phyloP scores from a whole-genome alignment of 2,329 filamentous ascomycete genomes.

The Endocalyx cinctus region DNA sequence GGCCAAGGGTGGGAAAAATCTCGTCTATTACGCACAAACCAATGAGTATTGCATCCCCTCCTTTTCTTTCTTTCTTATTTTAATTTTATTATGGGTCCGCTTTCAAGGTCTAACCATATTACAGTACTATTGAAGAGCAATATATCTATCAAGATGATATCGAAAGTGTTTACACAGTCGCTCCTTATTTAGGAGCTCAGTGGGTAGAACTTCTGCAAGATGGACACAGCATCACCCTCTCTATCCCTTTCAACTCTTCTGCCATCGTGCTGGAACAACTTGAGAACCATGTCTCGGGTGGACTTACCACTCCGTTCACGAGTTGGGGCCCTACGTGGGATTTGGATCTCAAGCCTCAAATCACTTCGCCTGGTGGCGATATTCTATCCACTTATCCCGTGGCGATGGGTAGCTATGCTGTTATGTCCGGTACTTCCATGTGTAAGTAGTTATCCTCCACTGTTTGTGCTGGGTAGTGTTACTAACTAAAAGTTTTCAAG shows the following conservation, averaged over 20 bases:
- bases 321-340: slow-evolving; percentile 45
- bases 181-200: slow-evolving; percentile 14
- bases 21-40: too few relatives aligned
- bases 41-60: too few relatives aligned
- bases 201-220: slow-evolving; percentile 19
- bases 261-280: slow-evolving; percentile 7
- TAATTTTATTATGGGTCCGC: too few relatives aligned
- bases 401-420: slow-evolving; percentile 36
- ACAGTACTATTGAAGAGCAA: too few relatives aligned
- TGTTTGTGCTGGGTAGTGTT: too few relatives aligned
- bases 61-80: too few relatives aligned
- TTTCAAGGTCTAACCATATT: too few relatives aligned
- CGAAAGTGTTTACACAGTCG: too few relatives aligned
- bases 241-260: slow-evolving; percentile 11
- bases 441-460: too few relatives aligned
- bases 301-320: slow-evolving; percentile 32
- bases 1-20: too few relatives aligned
- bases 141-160: too few relatives aligned
- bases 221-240: slow-evolving; percentile 17
- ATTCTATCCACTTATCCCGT: slow-evolving; percentile 49
- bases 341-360: slow-evolving; percentile 42
- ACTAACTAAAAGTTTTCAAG: too few relatives aligned
- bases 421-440: slow-evolving; percentile 52
- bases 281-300: slow-evolving; percentile 23
- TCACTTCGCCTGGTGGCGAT: slow-evolving; percentile 42